phyloP scores from a whole-genome alignment of 495 filamentous ascomycete genomes.

The Trichoderma asperelloides region DNA sequence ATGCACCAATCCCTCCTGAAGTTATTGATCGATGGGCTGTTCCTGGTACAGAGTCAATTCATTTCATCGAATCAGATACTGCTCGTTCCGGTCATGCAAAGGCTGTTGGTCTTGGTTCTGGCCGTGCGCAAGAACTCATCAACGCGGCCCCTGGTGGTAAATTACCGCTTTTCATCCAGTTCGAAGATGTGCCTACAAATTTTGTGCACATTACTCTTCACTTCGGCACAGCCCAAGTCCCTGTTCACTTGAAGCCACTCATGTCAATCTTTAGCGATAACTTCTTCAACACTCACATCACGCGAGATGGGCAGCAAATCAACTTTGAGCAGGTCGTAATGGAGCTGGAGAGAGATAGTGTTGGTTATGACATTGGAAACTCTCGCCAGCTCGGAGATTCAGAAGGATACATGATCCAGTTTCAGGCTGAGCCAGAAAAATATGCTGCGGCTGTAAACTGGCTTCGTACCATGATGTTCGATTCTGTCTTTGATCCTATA shows the following conservation, averaged over 20 bases:
- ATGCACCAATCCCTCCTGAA: conserved; percentile 67
- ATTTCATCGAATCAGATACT: conserved; percentile 84
- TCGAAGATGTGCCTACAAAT: conserved; percentile 81
- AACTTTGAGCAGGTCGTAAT: conserved; percentile 89
- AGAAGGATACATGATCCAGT: conserved; percentile 69
- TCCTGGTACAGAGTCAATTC: conserved; percentile 75
- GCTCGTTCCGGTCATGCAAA: conserved; percentile 76
- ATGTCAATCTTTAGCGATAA: conserved; percentile 77
- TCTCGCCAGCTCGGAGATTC: conserved; percentile 60
- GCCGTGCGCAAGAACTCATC: conserved; percentile 65
- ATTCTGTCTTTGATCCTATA: conserved; percentile 73
- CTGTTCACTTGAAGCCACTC: conserved; percentile 68
- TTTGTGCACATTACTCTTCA: conserved; percentile 79
- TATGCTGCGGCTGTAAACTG: conserved; percentile 76
- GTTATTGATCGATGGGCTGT: conserved; percentile 73
- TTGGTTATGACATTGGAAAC: conserved; percentile 64
- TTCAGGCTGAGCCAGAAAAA: conserved; percentile 82
- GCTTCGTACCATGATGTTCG: conserved; percentile 78
- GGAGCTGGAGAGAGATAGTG: conserved; percentile 81
- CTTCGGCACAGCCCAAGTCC: conserved; percentile 64
- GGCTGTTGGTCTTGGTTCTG: conserved; percentile 54
- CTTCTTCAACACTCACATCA: conserved; percentile 87
- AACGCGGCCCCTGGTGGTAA: conserved; percentile 53
- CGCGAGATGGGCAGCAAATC: conserved; percentile 64
- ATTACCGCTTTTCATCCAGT: conserved; percentile 86